These are phyloP conservation scores for Pascua sp. DNA, from an alignment of 1,284 basidiomycete species.

Conservation along the genomic window DNA sequence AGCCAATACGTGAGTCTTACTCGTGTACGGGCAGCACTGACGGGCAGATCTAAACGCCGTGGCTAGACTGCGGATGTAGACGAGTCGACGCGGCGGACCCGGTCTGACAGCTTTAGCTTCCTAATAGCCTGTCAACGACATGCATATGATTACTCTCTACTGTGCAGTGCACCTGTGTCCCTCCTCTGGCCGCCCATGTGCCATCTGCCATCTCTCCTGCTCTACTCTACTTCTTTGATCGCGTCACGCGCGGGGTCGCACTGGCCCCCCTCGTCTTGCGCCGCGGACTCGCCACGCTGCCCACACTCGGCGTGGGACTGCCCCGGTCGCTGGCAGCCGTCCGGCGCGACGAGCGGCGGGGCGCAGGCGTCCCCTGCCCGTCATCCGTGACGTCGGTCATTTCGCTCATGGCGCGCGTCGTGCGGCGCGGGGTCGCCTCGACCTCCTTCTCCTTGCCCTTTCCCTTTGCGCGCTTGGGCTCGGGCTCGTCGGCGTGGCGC, in stretches of 20 bases:
- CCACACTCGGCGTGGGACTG: constrained; percentile 41
- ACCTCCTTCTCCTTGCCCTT: too few relatives aligned
- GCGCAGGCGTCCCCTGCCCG: constrained; percentile 9
- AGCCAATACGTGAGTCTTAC: constrained; percentile 80
- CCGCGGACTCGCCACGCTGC: constrained; percentile 9
- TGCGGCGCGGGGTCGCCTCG: constrained; percentile 6
- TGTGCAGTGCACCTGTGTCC: not conserved
- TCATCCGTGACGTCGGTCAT: constrained; percentile 10
- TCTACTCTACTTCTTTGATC: constrained; percentile 18
- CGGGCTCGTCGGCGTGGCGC: constrained; percentile 6
- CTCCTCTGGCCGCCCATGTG: not conserved
- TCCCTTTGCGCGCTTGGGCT: constrained; percentile 1
- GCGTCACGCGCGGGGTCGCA: constrained; percentile 25
- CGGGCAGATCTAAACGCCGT: constrained; percentile 4
- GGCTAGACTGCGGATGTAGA: not conserved
- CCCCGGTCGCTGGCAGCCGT: constrained; percentile 28
- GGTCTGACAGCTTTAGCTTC: not conserved
- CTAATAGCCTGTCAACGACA: constrained; percentile 7
- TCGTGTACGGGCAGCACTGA: not conserved
- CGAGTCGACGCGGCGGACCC: not conserved
- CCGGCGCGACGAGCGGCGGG: constrained; percentile 20
- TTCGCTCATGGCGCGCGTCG: constrained; percentile 21
- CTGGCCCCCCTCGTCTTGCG: constrained; percentile 6
- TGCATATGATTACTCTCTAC: constrained; percentile 3
- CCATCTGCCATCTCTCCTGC: not conserved